These are phyloP conservation scores for Arctium lappa DNA, from an alignment of 129 eudicot species.

Conservation along the genomic window DNA sequence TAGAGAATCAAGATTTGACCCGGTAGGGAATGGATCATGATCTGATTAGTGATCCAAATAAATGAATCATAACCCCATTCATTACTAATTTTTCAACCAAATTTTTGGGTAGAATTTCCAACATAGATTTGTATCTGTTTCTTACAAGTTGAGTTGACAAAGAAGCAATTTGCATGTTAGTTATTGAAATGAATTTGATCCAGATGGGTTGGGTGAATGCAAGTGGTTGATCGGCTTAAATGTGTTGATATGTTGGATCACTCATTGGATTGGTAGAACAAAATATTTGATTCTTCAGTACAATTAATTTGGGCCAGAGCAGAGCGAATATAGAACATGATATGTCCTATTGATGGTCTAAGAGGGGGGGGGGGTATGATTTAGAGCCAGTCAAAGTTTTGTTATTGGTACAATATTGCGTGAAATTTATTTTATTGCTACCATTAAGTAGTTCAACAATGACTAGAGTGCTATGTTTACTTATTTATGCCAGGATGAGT, in stretches of 20 bases:
- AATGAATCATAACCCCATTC: neutral
- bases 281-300: neutral
- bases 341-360: neutral
- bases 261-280: constrained; percentile 1
- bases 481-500: constrained; percentile 51
- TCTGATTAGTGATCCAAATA: neutral
- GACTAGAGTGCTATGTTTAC: neutral
- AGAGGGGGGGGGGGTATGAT: neutral
- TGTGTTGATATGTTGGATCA: neutral
- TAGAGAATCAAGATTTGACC: neutral
- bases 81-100: neutral
- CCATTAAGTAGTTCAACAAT: neutral
- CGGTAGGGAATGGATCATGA: neutral
- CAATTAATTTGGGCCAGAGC: neutral
- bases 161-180: neutral
- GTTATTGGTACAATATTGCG: neutral
- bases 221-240: neutral
- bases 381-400: neutral
- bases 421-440: neutral
- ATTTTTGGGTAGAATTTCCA: neutral
- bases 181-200: neutral
- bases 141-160: neutral
- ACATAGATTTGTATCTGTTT: neutral
- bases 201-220: neutral
- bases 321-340: neutral